Conservation (phyloP, 371 early-diverging fungal genomes). For the Blastocladiella emersonii region DNA sequence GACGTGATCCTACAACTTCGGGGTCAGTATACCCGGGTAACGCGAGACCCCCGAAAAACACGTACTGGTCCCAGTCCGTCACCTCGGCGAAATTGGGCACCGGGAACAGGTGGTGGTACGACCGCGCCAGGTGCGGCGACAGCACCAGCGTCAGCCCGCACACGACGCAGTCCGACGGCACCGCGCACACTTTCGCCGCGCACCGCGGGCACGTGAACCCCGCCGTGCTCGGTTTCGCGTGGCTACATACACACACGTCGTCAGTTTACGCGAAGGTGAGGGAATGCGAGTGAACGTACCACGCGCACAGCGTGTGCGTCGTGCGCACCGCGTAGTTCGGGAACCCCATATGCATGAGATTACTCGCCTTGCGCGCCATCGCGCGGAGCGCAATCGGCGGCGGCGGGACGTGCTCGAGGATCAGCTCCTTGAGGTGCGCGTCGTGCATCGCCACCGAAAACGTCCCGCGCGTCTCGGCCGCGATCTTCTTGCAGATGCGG, state of each 20-base stretch:
- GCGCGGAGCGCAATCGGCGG: slow-evolving; percentile 40
- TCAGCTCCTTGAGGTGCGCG: slow-evolving; percentile 54
- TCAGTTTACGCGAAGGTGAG: background rate
- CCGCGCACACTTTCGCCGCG: slow-evolving; percentile 61
- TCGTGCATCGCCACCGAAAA: slow-evolving; percentile 65
- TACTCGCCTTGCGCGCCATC: slow-evolving; percentile 34
- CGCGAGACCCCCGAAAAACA: background rate
- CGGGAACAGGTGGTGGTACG: slow-evolving; percentile 93
- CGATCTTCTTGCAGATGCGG: slow-evolving; percentile 57
- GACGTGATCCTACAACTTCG: background rate
- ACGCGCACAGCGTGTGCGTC: slow-evolving; percentile 63
- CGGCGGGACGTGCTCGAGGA: slow-evolving; percentile 68
- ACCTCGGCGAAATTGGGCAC: slow-evolving; percentile 31
- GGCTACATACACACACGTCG: too few species aligned
- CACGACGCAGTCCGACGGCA: slow-evolving; percentile 89
- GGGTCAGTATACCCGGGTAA: background rate
- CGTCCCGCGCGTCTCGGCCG: slow-evolving; percentile 59
- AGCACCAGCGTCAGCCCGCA: slow-evolving; percentile 82
- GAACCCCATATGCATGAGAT: slow-evolving; percentile 84
- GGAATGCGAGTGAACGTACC: slow-evolving; percentile 29
- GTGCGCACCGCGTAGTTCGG: slow-evolving; percentile 44
- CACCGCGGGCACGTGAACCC: slow-evolving; percentile 66
- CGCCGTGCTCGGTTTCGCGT: slow-evolving; percentile 35
- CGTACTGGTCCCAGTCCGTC: background rate
- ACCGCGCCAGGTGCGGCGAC: slow-evolving; percentile 79